A percentile compares a stretch with the other conserved stretches of the same genome.
Conservation (phyloP, 441 rosid genomes). For the Euphorbia schlechtendalii region DNA sequence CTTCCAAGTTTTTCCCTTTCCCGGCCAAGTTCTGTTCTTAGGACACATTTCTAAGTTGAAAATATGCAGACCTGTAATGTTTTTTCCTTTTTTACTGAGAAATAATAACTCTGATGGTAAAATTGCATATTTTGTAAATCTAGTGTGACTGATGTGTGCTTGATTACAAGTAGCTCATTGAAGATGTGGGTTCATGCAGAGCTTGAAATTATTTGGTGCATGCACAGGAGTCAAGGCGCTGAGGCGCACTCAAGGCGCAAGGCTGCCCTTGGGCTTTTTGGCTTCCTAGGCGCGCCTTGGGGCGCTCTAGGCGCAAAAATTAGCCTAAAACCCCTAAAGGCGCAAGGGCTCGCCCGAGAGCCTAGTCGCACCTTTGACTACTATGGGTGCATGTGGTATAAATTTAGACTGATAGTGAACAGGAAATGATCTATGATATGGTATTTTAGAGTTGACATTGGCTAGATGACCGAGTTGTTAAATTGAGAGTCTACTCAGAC, state of each 20-base stretch:
- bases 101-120: background rate
- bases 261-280: too few relatives aligned
- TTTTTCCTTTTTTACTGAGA: background rate
- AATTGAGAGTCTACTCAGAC: background rate
- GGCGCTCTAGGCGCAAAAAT: too few relatives aligned
- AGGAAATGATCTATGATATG: background rate
- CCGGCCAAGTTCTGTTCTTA: too few relatives aligned
- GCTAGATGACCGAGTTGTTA: background rate
- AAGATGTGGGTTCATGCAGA: background rate
- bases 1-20: background rate
- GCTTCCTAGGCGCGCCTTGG: too few relatives aligned
- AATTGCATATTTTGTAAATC: background rate
- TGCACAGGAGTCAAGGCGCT: too few relatives aligned
- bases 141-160: background rate
- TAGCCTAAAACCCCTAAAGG: too few relatives aligned
- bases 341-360: too few relatives aligned
- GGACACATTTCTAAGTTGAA: background rate
- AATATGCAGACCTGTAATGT: background rate
- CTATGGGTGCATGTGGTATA: too few relatives aligned
- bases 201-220: background rate
- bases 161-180: background rate
- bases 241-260: too few relatives aligned
- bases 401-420: too few relatives aligned
- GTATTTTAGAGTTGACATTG: background rate
- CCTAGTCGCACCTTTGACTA: too few relatives aligned